Conservation (phyloP, 148 eudicot species). For the Suaeda aralocaspica region DNA sequence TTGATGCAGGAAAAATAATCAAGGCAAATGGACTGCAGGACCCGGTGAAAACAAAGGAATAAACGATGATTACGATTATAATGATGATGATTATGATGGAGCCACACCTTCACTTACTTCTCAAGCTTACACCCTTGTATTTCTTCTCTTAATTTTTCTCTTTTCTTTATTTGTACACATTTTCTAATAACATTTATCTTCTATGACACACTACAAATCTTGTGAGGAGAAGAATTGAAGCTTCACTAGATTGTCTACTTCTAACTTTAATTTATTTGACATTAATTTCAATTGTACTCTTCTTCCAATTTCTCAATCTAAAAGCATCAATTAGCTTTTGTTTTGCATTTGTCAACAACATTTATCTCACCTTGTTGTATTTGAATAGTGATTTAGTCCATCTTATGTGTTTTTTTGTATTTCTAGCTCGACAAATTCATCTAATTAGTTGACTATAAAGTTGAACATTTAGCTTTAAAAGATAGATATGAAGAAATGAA, state of each 20-base stretch:
- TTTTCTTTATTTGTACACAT: constrained; percentile 30
- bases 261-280: not conserved
- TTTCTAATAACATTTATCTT: constrained; percentile 14
- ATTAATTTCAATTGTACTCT: not conserved
- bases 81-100: constrained; percentile 36
- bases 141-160: constrained; percentile 32
- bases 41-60: constrained; percentile 34
- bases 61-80: constrained; percentile 41
- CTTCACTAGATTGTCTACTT: not conserved
- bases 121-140: constrained; percentile 23
- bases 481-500: too few species aligned
- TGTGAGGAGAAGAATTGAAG: not conserved
- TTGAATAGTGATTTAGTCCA: too few species aligned
- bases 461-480: too few species aligned
- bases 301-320: not conserved
- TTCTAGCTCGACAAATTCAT: too few species aligned
- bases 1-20: constrained; percentile 40
- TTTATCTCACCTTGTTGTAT: not conserved
- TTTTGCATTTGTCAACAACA: not conserved
- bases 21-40: constrained; percentile 68
- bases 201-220: constrained; percentile 11
- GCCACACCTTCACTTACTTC: constrained; percentile 16
- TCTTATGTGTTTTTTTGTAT: too few species aligned
- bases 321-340: not conserved
- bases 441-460: too few species aligned